Base-by-base conservation (phyloP, 2,329 filamentous ascomycete genomes). In the Alternaria conjuncta region DNA sequence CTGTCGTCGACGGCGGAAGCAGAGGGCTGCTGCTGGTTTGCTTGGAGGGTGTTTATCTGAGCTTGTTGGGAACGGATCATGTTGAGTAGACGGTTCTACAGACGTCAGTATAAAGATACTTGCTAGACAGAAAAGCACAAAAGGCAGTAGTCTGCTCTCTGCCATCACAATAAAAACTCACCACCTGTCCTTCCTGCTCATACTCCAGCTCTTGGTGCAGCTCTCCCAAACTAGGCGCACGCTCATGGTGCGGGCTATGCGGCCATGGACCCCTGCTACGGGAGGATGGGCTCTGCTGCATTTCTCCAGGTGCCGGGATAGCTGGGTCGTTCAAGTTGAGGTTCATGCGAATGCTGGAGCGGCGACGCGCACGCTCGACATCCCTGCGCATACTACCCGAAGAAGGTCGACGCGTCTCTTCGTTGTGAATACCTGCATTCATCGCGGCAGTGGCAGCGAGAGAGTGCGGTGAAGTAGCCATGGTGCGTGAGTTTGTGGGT, bases 181-280 rank as follows among this genome's bases (percentile, higher is more conserved):
- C 89, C 67, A 94, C 91, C 80, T 93, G 91, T 23, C 88, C 90
- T 75, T 94, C 91, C 76, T 93, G 91, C 80, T 94, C 91, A 57
- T 89, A 90, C 78, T 94, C 91, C 2, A 94, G 84, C 79, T 93
- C 90, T 75, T 94, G 91, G 70, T 94, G 91, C 45, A 94, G 86
- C 78, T 93, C 91, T 18, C 91, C 91, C 65, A 94, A 79, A 75
- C 91, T 93, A 3, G 90, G 90, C 1, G 89, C 82, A 53, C 91
- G 85, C 68, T 88, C 86, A 73, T 92, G 90, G 69, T 88, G 86
- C 15, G 88, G 86, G 69, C 89, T 87, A 32, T 60, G 82, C 74
- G 62, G 85, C 73, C 72, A 79, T 21, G 71, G 67, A 11, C 69
- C 71, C 44, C 68, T 70, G 43, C 63, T 69, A 55, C 73, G 71